phyloP scores from a whole-genome alignment of 192 early-diverging fungal species.

The Linnemannia elongata region DNA sequence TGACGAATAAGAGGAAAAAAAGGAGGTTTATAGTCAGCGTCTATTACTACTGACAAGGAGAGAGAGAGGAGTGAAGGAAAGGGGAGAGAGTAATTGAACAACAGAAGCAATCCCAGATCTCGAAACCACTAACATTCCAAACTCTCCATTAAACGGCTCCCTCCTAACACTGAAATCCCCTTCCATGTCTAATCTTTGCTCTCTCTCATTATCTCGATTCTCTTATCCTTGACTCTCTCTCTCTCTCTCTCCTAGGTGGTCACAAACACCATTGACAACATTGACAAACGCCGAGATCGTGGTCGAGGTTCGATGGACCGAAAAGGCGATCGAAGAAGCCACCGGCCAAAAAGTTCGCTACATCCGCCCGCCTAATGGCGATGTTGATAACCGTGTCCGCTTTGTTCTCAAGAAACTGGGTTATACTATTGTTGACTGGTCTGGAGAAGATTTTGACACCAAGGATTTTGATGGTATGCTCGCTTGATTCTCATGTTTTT shows the following conservation, averaged over 20 bases:
- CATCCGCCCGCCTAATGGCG: slow-evolving; percentile 76
- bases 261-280: slow-evolving; percentile 45
- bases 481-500: neutral
- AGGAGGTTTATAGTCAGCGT: neutral
- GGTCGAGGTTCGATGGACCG: slow-evolving; percentile 45
- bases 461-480: slow-evolving; percentile 37
- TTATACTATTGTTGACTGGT: slow-evolving; percentile 49
- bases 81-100: no score
- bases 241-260: slow-evolving; percentile 60
- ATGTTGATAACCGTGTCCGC: slow-evolving; percentile 80
- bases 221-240: neutral
- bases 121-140: neutral
- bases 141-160: neutral
- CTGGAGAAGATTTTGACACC: slow-evolving; percentile 38
- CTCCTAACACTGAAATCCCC: no score
- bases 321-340: slow-evolving; percentile 44
- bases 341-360: slow-evolving; percentile 35
- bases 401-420: slow-evolving; percentile 71
- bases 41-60: no score
- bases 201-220: neutral
- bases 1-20: neutral
- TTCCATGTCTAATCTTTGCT: no score
- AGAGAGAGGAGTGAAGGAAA: neutral
- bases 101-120: neutral
- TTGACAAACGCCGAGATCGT: slow-evolving; percentile 56